Conservation (phyloP, 768 basidiomycete genomes). For the Tulasnella sp. region DNA sequence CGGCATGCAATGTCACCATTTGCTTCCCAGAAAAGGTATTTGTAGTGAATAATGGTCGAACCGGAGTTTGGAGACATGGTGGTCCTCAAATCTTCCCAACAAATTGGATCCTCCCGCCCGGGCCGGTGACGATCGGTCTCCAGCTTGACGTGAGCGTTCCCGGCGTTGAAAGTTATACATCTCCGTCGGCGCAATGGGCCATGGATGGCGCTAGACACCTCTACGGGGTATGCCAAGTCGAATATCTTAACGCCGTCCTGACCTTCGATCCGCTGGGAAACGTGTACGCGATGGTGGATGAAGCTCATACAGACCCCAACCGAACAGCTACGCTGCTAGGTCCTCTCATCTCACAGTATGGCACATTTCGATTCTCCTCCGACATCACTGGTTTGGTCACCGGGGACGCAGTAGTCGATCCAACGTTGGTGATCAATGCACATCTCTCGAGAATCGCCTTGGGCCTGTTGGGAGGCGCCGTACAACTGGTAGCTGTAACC, state of each 20-base stretch:
- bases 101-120: neutral
- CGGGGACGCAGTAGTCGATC: neutral
- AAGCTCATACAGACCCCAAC: neutral
- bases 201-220: neutral
- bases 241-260: neutral
- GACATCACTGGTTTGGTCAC: neutral
- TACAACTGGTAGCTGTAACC: neutral
- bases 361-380: neutral
- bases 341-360: constrained; percentile 7
- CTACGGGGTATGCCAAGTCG: neutral
- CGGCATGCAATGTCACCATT: neutral
- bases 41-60: neutral
- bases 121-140: neutral
- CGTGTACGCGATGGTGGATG: neutral
- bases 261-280: neutral
- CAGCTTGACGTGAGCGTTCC: neutral
- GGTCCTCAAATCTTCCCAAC: neutral
- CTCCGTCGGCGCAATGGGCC: neutral
- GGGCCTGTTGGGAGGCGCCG: neutral
- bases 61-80: neutral
- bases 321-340: neutral
- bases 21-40: neutral
- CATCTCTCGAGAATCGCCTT: neutral
- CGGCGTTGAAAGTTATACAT: neutral
- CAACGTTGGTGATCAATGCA: neutral